Evolutionary conservation across 2,329 filamentous ascomycete species (phyloP).

Genomic region (Hypoxylon sp.): DNA sequence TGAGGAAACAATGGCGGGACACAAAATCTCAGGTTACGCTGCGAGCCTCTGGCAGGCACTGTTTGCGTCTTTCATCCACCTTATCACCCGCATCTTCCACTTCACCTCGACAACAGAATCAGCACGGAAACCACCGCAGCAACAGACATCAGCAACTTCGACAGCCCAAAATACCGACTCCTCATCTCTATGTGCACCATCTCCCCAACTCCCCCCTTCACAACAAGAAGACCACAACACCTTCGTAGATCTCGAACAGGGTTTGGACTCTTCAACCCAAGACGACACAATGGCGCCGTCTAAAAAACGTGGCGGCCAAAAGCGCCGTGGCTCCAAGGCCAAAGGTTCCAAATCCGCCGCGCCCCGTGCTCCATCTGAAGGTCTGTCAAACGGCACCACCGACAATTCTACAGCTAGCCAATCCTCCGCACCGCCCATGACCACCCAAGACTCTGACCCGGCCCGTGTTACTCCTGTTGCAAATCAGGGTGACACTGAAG

Average conservation of each 20-base stretch:
- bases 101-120: conserved; percentile 44
- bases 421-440: conserved; percentile 24
- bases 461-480: conserved; percentile 40
- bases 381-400: conserved; percentile 42
- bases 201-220: conserved; percentile 10
- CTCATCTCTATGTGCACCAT: conserved; percentile 13
- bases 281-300: conserved; percentile 47
- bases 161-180: conserved; percentile 16
- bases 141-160: conserved; percentile 22
- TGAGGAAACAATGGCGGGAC: conserved; percentile 53
- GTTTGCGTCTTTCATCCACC: conserved; percentile 55
- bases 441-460: conserved; percentile 29
- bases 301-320: conserved; percentile 53
- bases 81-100: conserved; percentile 52
- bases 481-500: conserved; percentile 48
- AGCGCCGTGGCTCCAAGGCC: conserved; percentile 48
- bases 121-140: conserved; percentile 29
- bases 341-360: conserved; percentile 29
- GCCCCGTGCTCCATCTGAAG: conserved; percentile 25
- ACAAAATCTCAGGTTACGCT: conserved; percentile 56
- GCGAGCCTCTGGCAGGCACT: conserved; percentile 54
- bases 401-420: conserved; percentile 28
- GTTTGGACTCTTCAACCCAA: conserved; percentile 27
- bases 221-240: conserved; percentile 20
- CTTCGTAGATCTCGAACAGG: conserved; percentile 40